Evolutionary conservation across 78 protist genomes (phyloP).

Genomic region (Dictyostelium intermedium): DNA sequence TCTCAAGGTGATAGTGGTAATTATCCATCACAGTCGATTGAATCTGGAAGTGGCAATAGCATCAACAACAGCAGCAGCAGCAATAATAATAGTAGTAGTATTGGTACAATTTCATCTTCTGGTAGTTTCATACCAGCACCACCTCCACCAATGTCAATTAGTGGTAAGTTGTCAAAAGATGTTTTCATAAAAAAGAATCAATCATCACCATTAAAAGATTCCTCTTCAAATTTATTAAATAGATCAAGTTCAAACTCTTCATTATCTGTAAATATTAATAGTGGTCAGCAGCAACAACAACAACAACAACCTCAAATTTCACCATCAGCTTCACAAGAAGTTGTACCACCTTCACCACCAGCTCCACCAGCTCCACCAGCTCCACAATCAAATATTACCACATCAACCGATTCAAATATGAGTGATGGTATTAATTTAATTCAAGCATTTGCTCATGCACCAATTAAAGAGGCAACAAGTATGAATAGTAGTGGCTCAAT

Average conservation of each 20-base stretch:
- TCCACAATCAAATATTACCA: background rate
- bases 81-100: background rate
- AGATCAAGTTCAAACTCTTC: background rate
- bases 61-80: background rate
- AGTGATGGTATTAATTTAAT: background rate
- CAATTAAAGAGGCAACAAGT: background rate
- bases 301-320: background rate
- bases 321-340: background rate
- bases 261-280: background rate
- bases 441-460: background rate
- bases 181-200: background rate
- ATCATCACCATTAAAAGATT: background rate
- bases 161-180: conserved; percentile 23
- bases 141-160: background rate
- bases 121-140: background rate
- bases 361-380: background rate
- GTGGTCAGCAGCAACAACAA: background rate
- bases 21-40: background rate
- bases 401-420: background rate
- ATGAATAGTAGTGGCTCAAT: background rate
- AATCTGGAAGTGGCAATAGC: background rate
- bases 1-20: background rate
- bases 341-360: background rate
- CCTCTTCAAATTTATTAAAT: background rate
- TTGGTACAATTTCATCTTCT: background rate